Percentiles rank a stretch among this genome's conserved stretches.
These are phyloP conservation scores for Neospora caninum DNA, from an alignment of 169 alveolate species.

Conservation along the genomic window DNA sequence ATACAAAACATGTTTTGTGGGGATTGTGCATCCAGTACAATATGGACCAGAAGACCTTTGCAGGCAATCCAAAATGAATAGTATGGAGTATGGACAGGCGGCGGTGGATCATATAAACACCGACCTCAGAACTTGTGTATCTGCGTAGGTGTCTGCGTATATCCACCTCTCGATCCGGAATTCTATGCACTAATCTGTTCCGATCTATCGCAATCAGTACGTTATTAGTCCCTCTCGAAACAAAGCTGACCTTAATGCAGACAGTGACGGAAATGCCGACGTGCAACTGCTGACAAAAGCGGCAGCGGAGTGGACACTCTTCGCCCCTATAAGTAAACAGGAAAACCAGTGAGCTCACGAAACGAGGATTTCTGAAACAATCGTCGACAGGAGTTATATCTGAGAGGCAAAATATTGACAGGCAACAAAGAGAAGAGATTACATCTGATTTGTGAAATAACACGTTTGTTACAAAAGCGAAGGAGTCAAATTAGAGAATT, in stretches of 20 bases:
- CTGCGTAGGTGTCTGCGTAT: too few species aligned
- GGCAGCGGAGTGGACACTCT: conserved; percentile 61
- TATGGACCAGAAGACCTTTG: background rate
- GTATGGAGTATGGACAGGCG: background rate
- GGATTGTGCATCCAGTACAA: background rate
- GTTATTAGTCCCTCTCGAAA: too few species aligned
- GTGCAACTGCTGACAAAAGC: conserved; percentile 52
- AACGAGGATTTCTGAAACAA: background rate
- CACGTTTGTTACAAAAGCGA: background rate
- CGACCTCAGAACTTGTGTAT: too few species aligned
- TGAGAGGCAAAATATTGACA: too few species aligned
- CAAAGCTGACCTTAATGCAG: conserved; percentile 43
- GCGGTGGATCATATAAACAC: background rate
- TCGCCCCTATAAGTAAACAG: conserved; percentile 34
- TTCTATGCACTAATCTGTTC: too few species aligned
- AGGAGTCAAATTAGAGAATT: too few species aligned
- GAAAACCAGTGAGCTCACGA: background rate
- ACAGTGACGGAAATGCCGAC: conserved; percentile 53
- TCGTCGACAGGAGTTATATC: background rate
- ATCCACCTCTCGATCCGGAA: too few species aligned
- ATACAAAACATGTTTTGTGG: background rate
- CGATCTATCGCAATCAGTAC: too few species aligned
- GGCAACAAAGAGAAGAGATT: too few species aligned
- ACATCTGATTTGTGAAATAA: background rate
- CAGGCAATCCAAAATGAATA: background rate